These are phyloP conservation scores for Circinella minor DNA, from an alignment of 371 early-diverging fungal species.

Conservation along the genomic window DNA sequence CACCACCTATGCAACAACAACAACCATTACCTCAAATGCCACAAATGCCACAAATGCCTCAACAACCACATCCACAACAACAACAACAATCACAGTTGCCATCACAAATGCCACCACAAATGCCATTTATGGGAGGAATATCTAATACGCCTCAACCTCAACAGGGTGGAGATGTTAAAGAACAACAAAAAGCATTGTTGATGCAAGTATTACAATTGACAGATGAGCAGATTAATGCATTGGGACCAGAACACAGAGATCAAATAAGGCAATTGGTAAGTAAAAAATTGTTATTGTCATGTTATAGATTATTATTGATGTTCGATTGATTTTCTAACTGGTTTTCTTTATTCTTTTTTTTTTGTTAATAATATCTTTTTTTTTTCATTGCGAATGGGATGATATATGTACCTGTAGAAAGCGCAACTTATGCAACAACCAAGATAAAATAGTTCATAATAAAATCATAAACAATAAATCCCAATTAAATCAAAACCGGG, in stretches of 20 bases:
- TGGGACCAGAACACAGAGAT: slow-evolving; percentile 58
- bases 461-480: background rate
- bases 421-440: slow-evolving; percentile 12
- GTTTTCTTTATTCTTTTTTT: background rate
- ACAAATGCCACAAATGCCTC: slow-evolving; percentile 19
- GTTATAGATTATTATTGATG: background rate
- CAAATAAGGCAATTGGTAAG: slow-evolving; percentile 61
- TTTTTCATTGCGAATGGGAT: too few species aligned
- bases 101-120: slow-evolving; percentile 20
- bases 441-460: slow-evolving; percentile 1
- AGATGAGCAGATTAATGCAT: slow-evolving; percentile 56
- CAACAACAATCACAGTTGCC: slow-evolving; percentile 22
- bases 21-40: slow-evolving; percentile 18
- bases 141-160: too few species aligned
- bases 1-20: slow-evolving; percentile 25
- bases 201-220: slow-evolving; percentile 60
- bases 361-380: background rate
- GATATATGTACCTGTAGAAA: slow-evolving; percentile 6
- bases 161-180: slow-evolving; percentile 30
- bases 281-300: background rate
- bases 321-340: background rate
- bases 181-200: slow-evolving; percentile 55
- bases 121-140: slow-evolving; percentile 22
- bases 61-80: background rate
- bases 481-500: too few species aligned